phyloP scores from a whole-genome alignment of 371 early-diverging fungal species.

The Rhizopus delemar region DNA sequence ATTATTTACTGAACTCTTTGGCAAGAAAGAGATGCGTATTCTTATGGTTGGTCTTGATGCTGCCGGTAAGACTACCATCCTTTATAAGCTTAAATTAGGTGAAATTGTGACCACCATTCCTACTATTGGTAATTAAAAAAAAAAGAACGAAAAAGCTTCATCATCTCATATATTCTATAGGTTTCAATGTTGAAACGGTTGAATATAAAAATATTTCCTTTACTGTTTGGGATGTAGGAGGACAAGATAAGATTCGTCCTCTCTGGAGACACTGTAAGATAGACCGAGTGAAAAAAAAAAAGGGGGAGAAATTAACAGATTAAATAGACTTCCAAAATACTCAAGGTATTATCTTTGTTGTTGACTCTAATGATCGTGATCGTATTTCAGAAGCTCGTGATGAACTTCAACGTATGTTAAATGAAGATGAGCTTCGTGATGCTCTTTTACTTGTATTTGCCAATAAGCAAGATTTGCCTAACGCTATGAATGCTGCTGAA shows the following conservation, averaged over 20 bases:
- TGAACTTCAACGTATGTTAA: constrained; percentile 86
- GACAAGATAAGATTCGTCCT: constrained; percentile 65
- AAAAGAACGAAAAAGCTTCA: neutral
- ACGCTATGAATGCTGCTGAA: constrained; percentile 92
- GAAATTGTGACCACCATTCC: constrained; percentile 97
- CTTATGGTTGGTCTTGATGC: constrained; percentile 97
- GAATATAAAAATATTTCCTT: constrained; percentile 97
- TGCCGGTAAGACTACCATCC: constrained; percentile 99
- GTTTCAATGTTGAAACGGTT: constrained; percentile 92
- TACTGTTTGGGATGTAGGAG: constrained; percentile 95
- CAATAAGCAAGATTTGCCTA: constrained; percentile 96
- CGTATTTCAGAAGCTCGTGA: constrained; percentile 85
- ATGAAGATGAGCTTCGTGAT: constrained; percentile 92
- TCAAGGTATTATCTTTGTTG: constrained; percentile 96
- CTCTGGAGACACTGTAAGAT: constrained; percentile 56
- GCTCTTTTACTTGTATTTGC: constrained; percentile 92
- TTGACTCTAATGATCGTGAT: constrained; percentile 92
- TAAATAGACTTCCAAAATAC: constrained; percentile 89
- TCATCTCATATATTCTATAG: constrained; percentile 38
- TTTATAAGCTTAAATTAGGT: constrained; percentile 83
- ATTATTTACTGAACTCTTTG: constrained; percentile 53
- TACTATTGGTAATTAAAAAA: constrained; percentile 57
- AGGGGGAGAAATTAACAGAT: constrained; percentile 4
- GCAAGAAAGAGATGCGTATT: constrained; percentile 94
- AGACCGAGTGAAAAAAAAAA: neutral